Percentiles rank a stretch among this genome's conserved stretches.
Conservation (phyloP, 148 eudicot genomes). For the Rhododendron molle region DNA sequence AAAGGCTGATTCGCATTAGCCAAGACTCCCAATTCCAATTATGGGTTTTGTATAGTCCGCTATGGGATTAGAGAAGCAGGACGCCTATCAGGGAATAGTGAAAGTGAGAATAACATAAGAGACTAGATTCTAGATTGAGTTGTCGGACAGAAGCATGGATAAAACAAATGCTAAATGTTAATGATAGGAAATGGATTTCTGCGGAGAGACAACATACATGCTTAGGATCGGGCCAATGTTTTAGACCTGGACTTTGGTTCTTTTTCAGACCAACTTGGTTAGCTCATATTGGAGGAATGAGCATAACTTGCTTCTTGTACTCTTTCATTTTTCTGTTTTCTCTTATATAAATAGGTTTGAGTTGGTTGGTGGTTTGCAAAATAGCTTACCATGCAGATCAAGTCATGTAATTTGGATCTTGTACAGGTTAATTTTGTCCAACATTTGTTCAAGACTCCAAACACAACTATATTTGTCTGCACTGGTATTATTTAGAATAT, state of each 20-base stretch:
- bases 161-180: not conserved
- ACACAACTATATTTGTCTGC: not conserved
- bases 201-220: not conserved
- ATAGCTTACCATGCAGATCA: not conserved
- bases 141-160: not conserved
- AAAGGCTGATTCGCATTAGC: not conserved
- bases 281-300: not conserved
- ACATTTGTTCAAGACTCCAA: not conserved
- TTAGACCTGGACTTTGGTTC: not conserved
- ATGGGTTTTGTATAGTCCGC: not conserved
- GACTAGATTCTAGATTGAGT: not conserved
- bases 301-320: not conserved
- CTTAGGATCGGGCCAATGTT: not conserved
- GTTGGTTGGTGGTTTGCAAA: not conserved
- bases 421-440: not conserved
- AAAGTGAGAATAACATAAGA: not conserved
- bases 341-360: not conserved
- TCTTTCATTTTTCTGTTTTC: not conserved
- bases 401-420: slow-evolving; percentile 3
- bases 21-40: not conserved
- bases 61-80: not conserved
- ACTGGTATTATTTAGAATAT: not conserved
- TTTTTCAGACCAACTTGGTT: not conserved
- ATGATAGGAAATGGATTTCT: not conserved
- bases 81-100: not conserved